Evolutionary conservation across 192 early-diverging fungal genomes (phyloP), one percentile per base, ranked within the genome.

Genomic region (Coemansia sp.): DNA sequence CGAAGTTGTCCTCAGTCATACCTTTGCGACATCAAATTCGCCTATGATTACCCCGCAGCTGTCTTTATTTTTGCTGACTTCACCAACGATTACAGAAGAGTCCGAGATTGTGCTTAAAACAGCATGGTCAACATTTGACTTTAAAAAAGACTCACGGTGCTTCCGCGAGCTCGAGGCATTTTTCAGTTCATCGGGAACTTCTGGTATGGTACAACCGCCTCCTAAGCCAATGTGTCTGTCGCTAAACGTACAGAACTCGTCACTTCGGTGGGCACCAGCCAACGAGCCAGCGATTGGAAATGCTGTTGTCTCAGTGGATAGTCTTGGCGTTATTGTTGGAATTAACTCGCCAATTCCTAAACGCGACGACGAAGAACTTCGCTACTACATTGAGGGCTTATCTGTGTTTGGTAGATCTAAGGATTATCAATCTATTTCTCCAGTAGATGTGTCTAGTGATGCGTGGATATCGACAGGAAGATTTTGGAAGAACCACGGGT

Each of bases 401-500:
- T 73, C 74, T 3, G 68, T 82, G 23, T 76, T 76, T 67, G 74
- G 74, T 20, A 66, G 71, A 17, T 73, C 79, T 24, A 63, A 63
- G 7, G 79, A 76, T 57, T 70, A 70, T n/a, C 67, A 61, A 39
- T 23, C 68, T 0, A 21, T 57, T 2, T 57, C 64, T 9, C 56
- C 79, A 1, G 70, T 76, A 2, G 64, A 70, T 33, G 71, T 82
- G 27, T 70, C 79, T 17, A 82, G 68, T 56, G 79, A 82, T 46
- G 74, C 74, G 10, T 82, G 79, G 79, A 61, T 82, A 17, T 74
- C 75, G 17, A 83, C 80, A 8, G 72, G 80, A 19, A 55, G 76
- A 30, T 83, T 83, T 59, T 83, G 80, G 80, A 69, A 68, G 57
- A 72, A 70, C 57, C 71, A 83, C 29, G 76, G 80, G 0, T 83